Percentiles rank a stretch among this genome's conserved stretches.
Conservation (phyloP, 1,139 yeast genomes). For the Yamadazyma jaroonii region DNA sequence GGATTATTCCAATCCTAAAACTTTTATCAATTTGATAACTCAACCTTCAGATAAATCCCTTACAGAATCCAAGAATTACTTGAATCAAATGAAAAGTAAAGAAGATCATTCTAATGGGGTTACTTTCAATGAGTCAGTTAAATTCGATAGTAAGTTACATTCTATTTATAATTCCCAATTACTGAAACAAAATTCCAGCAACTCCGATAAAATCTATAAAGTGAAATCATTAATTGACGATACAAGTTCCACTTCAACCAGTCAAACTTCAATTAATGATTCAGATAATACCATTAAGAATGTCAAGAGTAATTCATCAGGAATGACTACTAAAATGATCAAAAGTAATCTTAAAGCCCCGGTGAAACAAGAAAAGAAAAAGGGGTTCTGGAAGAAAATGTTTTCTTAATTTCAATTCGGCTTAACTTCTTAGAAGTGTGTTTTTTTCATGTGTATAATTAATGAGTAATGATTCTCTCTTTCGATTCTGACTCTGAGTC, state of each 20-base stretch:
- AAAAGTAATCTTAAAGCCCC: slow-evolving; percentile 13
- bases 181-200: slow-evolving; percentile 9
- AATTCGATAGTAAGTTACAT: slow-evolving; percentile 26
- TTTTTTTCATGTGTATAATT: too few species aligned
- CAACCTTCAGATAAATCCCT: slow-evolving; percentile 30
- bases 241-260: slow-evolving; percentile 1
- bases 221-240: slow-evolving; percentile 35
- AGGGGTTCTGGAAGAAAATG: slow-evolving; percentile 16
- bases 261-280: background rate
- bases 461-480: too few species aligned
- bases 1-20: slow-evolving; percentile 13
- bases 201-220: slow-evolving; percentile 28
- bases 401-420: slow-evolving; percentile 1
- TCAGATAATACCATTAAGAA: background rate
- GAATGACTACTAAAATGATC: slow-evolving; percentile 14
- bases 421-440: too few species aligned
- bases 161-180: slow-evolving; percentile 24
- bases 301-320: slow-evolving; percentile 4
- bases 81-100: slow-evolving; percentile 11
- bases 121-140: slow-evolving; percentile 8
- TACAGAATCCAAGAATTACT: slow-evolving; percentile 23
- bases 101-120: slow-evolving; percentile 1
- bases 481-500: too few species aligned
- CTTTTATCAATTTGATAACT: slow-evolving; percentile 20
- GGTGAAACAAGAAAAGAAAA: slow-evolving; percentile 11